Evolutionary conservation across 1,284 basidiomycete species (phyloP), one percentile per base, ranked within the genome.

Genomic region (Cryptococcus maquisensis): DNA sequence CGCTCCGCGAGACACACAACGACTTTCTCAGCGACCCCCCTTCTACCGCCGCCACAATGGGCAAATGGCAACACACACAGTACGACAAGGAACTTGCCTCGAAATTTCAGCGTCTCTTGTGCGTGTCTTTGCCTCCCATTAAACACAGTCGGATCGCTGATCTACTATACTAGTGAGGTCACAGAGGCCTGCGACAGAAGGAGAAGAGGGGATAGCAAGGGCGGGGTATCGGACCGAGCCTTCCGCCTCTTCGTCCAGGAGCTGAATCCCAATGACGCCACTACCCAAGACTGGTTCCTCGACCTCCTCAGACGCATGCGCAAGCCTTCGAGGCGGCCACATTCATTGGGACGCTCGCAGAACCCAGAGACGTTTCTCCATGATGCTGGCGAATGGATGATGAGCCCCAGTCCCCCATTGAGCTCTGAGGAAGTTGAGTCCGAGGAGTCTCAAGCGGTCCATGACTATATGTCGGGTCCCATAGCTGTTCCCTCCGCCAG

Each of bases 21-120:
- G 4, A 47, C 4, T 20, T 28, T 12, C 4, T 15, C 18, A 9
- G 36, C 32, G 20, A 23, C 20, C 15, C 16, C 16, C 39, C 12
- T 37, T 28, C 35, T 24, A 28, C 28, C 23, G 13, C 16, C 23
- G 15, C 28, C 60, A 54, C 10, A 16, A 68, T 68, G 66, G 66
- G 65, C 26, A 60, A 60, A 44, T 66, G 63, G 63, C 50, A 56
- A 10, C 41, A 61, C 26, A 41, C 35, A 15, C 55, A 66, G 39
- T 64, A 60, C 49, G 65, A 66, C 35, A 51, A 59, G 12, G 52
- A 60, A 13, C 46, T 65, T 20, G 47, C 52, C 28, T 15, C 42
- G 7, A 68, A 68, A 39, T 28, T 68, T 23, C 51, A 51, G 32
- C 10, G 24, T 20, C 47, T 68, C 7, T 64, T 60, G 64, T 66